These are phyloP conservation scores for Bruguiera gymnorhiza DNA, from an alignment of 345 rosid species.

Conservation along the genomic window DNA sequence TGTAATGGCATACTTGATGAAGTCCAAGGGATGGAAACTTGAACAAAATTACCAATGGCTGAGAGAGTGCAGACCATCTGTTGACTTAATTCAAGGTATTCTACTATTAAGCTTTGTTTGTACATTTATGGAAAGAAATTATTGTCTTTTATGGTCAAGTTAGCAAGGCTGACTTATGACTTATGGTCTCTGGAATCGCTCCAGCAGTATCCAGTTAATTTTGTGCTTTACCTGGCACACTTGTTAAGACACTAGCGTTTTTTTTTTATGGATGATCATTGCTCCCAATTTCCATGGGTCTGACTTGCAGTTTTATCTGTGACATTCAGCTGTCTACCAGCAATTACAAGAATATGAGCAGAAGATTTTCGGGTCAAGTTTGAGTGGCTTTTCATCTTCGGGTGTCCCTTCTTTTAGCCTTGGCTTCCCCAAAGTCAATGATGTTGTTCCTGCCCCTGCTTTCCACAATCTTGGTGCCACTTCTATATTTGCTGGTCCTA, in stretches of 20 bases:
- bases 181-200: neutral
- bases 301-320: neutral
- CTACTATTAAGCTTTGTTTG: neutral
- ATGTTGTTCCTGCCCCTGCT: conserved; percentile 45
- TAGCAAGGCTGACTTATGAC: neutral
- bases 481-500: conserved; percentile 56
- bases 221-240: neutral
- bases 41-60: conserved; percentile 84
- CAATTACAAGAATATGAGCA: conserved; percentile 59
- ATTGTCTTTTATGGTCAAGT: neutral
- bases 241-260: too few species aligned
- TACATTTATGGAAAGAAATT: conserved; percentile 1
- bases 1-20: conserved; percentile 88
- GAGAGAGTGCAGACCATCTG: conserved; percentile 74
- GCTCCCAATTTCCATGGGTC: neutral
- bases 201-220: too few species aligned
- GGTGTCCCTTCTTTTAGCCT: conserved; percentile 53
- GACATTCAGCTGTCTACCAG: conserved; percentile 46
- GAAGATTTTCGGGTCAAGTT: conserved; percentile 39
- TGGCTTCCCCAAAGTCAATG: conserved; percentile 53
- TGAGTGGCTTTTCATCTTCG: conserved; percentile 28
- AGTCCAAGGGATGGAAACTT: conserved; percentile 85
- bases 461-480: conserved; percentile 43
- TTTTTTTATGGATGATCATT: too few species aligned
- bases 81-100: conserved; percentile 61